Conservation (phyloP, 768 basidiomycete genomes). For the Calocera cornea region DNA sequence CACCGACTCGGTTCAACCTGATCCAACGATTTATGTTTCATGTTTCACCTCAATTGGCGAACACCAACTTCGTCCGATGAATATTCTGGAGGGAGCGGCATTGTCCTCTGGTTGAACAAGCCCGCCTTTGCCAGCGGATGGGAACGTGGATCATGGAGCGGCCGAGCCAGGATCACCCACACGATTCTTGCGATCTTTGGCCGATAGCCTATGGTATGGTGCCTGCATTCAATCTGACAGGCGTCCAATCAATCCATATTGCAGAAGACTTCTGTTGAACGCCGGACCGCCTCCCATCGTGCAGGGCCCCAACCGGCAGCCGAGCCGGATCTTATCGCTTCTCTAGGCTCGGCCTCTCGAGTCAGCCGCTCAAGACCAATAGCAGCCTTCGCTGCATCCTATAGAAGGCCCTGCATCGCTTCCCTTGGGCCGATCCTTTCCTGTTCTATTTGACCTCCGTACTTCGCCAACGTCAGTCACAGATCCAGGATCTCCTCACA, state of each 20-base stretch:
- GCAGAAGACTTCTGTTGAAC: neutral
- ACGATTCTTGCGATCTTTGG: neutral
- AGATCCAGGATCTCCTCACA: neutral
- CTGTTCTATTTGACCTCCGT: neutral
- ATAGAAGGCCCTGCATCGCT: neutral
- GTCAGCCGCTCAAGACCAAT: neutral
- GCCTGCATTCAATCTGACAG: neutral
- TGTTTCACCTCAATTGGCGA: neutral
- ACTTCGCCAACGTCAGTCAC: neutral
- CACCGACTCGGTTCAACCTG: neutral
- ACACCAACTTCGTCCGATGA: neutral
- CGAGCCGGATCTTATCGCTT: neutral
- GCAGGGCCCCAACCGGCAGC: neutral
- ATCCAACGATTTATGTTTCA: neutral
- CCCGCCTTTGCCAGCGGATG: neutral
- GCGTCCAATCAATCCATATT: neutral
- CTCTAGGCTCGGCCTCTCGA: neutral
- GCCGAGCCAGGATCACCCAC: neutral
- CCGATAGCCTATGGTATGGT: neutral
- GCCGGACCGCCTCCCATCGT: neutral
- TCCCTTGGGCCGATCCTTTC: neutral
- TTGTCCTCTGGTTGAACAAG: neutral
- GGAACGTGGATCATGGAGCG: neutral
- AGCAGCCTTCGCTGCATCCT: neutral
- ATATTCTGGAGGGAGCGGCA: neutral